Evolutionary conservation across 306 rosid genomes (phyloP), one percentile per base, ranked within the genome.

Genomic region (Leucaena leucocephala): DNA sequence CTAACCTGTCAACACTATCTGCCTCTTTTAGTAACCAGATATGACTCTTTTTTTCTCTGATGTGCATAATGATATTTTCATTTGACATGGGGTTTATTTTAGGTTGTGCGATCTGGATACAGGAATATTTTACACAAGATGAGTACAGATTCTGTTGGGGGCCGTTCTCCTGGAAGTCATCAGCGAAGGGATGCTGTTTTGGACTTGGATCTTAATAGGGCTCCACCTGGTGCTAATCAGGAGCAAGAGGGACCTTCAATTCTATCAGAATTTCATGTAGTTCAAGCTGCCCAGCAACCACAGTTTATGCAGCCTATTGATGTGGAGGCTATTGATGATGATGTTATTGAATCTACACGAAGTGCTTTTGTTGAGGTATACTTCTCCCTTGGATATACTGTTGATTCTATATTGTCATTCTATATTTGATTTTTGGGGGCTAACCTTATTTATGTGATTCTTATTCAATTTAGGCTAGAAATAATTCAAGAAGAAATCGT

Each of bases 291-390:
- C 6, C 85, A 52, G 57, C 86, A 69, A 35, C 78, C 44, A 5
- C 76, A 35, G 74, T n/a, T 83, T 33, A 36, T 58, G 27, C 85
- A 80, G 40, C 71, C 87, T 71, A 85, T 90, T 71, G 93, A 87
- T 76, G 84, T 89, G 43, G 93, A 89, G 14, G 84, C 86, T 72
- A 63, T 77, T 66, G 97, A 90, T 54, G 97, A 92, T 52, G 96
- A 92, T 78, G 87, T 89, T 19, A 42, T 88, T 57, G 92, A 86
- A 82, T 83, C 87, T 40, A 85, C 93, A 4, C 92, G 91, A 7
- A 85, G 64, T 68, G 86, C 96, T 72, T 84, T 92, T 81, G 88
- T 80, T 8, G 86, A 88, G 82, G 97, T 89, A 76, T 17, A 70
- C 75, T 46, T 61, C 21, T 42, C 6, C 63, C 5, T 52, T 13